phyloP scores from a whole-genome alignment of 1,284 basidiomycete species.

The Papiliotrema flavescens region DNA sequence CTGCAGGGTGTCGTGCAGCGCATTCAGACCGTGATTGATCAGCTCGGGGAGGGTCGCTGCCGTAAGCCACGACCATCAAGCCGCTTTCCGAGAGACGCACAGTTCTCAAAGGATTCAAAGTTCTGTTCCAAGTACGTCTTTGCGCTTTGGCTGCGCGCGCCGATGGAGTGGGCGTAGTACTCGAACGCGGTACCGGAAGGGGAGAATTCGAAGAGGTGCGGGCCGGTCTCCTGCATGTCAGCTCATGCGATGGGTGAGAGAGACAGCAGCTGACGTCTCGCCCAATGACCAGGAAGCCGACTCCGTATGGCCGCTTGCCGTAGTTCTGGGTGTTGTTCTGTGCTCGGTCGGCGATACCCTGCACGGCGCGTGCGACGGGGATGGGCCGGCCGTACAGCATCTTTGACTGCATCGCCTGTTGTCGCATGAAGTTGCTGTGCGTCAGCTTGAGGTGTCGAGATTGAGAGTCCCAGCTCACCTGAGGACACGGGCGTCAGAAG shows the following conservation, averaged over 20 bases:
- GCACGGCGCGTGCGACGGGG: conserved; percentile 88
- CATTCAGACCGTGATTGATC: conserved; percentile 85
- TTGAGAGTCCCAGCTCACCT: conserved; percentile 72
- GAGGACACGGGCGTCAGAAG: conserved; percentile 93
- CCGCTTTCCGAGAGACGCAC: conserved; percentile 54
- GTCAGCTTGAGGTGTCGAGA: not conserved
- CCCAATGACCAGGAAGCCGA: conserved; percentile 96
- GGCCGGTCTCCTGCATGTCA: conserved; percentile 65
- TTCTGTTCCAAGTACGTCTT: conserved; percentile 98
- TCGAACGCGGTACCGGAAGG: conserved; percentile 97
- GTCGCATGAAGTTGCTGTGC: conserved; percentile 94
- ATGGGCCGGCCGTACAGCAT: conserved; percentile 94
- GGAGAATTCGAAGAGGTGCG: conserved; percentile 97
- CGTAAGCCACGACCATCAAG: not conserved
- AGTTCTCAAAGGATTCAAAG: conserved; percentile 77
- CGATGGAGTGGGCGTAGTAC: conserved; percentile 98
- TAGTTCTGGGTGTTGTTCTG: conserved; percentile 99
- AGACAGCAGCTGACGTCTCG: conserved; percentile 60
- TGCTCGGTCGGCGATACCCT: conserved; percentile 93
- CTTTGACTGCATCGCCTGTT: conserved; percentile 91
- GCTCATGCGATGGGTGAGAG: not conserved
- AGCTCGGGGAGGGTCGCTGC: conserved; percentile 76
- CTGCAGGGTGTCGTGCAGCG: conserved; percentile 89
- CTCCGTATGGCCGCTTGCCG: conserved; percentile 94
- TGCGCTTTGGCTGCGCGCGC: conserved; percentile 93